Percentiles rank a stretch among this genome's conserved stretches.
Conservation (phyloP, 805 yeast species). For the Suhomyces sp. region DNA sequence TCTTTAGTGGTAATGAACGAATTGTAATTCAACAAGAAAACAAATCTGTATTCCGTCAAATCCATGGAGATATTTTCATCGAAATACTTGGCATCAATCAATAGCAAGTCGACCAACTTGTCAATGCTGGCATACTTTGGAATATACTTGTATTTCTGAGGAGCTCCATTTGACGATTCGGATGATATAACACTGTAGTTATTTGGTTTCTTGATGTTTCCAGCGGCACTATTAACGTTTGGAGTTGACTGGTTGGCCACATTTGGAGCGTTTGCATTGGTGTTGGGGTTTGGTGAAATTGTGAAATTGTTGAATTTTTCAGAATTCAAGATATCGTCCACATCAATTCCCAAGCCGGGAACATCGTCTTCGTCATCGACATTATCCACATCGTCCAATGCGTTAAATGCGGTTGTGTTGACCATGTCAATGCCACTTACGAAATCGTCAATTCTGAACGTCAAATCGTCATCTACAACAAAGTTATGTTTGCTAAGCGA, state of each 20-base stretch:
- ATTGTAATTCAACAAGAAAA: constrained; percentile 40
- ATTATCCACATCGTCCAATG: constrained; percentile 27
- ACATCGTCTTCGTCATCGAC: constrained; percentile 34
- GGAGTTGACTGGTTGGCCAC: neutral
- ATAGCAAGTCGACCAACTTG: constrained; percentile 73
- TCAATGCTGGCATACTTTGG: constrained; percentile 59
- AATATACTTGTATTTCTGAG: constrained; percentile 6
- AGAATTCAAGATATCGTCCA: constrained; percentile 40
- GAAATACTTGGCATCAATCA: constrained; percentile 65
- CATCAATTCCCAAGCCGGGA: constrained; percentile 43
- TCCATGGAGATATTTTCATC: constrained; percentile 32
- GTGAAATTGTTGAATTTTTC: constrained; percentile 36
- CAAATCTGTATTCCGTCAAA: constrained; percentile 39
- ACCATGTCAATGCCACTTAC: constrained; percentile 24
- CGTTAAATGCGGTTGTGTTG: constrained; percentile 13
- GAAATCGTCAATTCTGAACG: constrained; percentile 37
- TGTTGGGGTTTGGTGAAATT: constrained; percentile 13
- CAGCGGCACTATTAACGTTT: neutral
- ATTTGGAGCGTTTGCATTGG: neutral
- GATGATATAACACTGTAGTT: constrained; percentile 20
- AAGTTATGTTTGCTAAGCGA: constrained; percentile 21
- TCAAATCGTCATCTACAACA: constrained; percentile 29
- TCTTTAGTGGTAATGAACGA: constrained; percentile 40
- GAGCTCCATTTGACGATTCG: constrained; percentile 9
- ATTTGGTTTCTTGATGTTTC: constrained; percentile 12